Evolutionary conservation across 148 eudicot species (phyloP), one percentile per base, ranked within the genome.

Genomic region (Mesembryanthemum crystallinum): DNA sequence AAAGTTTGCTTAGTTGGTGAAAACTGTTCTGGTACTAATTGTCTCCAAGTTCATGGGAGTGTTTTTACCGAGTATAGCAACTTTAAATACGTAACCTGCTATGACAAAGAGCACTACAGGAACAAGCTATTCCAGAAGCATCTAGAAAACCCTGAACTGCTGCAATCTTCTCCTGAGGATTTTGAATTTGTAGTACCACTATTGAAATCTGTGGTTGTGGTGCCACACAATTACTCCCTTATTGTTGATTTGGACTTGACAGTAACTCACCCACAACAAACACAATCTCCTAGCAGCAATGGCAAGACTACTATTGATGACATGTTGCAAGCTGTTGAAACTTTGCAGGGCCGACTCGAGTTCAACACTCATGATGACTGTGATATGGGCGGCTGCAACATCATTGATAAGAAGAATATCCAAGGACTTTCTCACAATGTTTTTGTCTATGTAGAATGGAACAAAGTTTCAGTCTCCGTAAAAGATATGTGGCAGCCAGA

Each of bases 61-160:
- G 24, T 71, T 55, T 24, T 33, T 23, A 60, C 74, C 17, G 58
- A 39, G 47, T 27, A 69, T 69, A 49, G 73, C 32, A 47, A 69
- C 17, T 17, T 23, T 8, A 33, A 25, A 18, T 69, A 49, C 23
- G 8, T 0, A 13, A 45, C 73, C 8, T 30, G n/a, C 1, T 49
- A 69, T 28, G 73, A 45, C 21, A 69, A 13, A 49, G 23, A 28
- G 7, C 27, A 25, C 37, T 70, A 70, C 30, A 55, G 30, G 59
- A 52, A 33, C 29, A 20, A 15, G 9, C 60, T 70, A 29, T 70
- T 70, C 29, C 15, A 70, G 3, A 10, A 11, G 17, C 24, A 15
- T 47, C 13, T 4, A 28, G 59, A 49, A 28, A 49, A n/a, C 13
- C 18, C 47, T 55, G 15, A 9, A n/a, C 29, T 30, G 7, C 18